These are phyloP conservation scores for Berberis thunbergii DNA, from an alignment of 164 flowering plant genomes.

Conservation along the genomic window DNA sequence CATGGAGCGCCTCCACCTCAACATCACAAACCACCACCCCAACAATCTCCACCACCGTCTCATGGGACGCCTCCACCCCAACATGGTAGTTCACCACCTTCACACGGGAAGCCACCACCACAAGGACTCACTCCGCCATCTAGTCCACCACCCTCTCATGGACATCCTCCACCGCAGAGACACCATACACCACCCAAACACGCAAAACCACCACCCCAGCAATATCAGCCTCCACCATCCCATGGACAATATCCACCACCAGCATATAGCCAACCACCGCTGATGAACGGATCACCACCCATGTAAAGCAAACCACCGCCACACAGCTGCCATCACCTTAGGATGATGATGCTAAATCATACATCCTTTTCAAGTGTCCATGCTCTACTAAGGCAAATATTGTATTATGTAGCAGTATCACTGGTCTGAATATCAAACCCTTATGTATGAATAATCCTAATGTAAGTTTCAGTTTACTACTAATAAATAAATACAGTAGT, in stretches of 20 bases:
- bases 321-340: background rate
- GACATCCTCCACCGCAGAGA: background rate
- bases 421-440: too few relatives aligned
- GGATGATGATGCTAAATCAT: background rate
- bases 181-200: background rate
- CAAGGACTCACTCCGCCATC: background rate
- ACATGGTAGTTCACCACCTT: background rate
- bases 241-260: background rate
- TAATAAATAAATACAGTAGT: too few relatives aligned
- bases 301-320: background rate
- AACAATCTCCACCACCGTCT: background rate
- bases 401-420: too few relatives aligned
- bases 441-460: too few relatives aligned
- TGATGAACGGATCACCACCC: background rate
- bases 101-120: background rate
- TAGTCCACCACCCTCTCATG: background rate
- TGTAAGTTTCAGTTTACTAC: too few relatives aligned
- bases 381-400: background rate
- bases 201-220: background rate
- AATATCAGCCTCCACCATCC: too few relatives aligned
- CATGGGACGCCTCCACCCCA: background rate
- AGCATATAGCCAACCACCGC: background rate
- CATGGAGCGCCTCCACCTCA: too few relatives aligned
- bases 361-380: background rate
- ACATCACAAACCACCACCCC: too few relatives aligned